phyloP scores from a whole-genome alignment of 805 yeast species.

The Saturnispora mendoncae region DNA sequence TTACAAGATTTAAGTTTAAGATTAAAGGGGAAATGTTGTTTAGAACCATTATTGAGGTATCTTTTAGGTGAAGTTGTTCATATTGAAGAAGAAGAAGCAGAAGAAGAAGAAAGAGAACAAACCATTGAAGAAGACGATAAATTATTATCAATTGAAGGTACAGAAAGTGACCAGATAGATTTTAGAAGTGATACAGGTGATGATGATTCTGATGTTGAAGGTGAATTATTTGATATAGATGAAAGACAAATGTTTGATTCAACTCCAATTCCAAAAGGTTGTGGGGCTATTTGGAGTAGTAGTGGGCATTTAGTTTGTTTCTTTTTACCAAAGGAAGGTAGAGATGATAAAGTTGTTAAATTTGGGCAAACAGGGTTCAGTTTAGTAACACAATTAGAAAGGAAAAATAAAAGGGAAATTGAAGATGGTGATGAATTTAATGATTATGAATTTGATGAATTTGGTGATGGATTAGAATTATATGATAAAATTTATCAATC shows the following conservation, averaged over 20 bases:
- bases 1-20: slow-evolving; percentile 48
- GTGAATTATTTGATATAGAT: slow-evolving; percentile 23
- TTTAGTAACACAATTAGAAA: slow-evolving; percentile 25
- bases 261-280: slow-evolving; percentile 87
- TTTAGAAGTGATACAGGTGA: not conserved
- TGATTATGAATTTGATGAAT: slow-evolving; percentile 22
- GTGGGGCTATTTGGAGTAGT: slow-evolving; percentile 85
- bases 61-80: slow-evolving; percentile 58
- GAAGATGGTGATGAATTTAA: slow-evolving; percentile 20
- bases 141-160: not conserved
- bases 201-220: slow-evolving; percentile 14
- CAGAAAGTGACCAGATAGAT: too few relatives aligned
- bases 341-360: slow-evolving; percentile 33
- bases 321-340: slow-evolving; percentile 50
- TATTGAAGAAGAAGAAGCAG: slow-evolving; percentile 1
- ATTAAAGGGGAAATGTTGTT: slow-evolving; percentile 54
- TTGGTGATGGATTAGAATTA: slow-evolving; percentile 37
- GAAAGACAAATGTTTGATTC: slow-evolving; percentile 47
- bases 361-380: slow-evolving; percentile 51
- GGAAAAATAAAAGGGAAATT: slow-evolving; percentile 23
- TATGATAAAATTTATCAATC: slow-evolving; percentile 46
- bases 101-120: not conserved
- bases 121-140: not conserved
- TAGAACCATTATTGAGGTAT: slow-evolving; percentile 71
- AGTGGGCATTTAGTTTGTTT: slow-evolving; percentile 77